These are phyloP conservation scores for Colletotrichum lini DNA, from an alignment of 2,329 filamentous ascomycete genomes.

Conservation along the genomic window DNA sequence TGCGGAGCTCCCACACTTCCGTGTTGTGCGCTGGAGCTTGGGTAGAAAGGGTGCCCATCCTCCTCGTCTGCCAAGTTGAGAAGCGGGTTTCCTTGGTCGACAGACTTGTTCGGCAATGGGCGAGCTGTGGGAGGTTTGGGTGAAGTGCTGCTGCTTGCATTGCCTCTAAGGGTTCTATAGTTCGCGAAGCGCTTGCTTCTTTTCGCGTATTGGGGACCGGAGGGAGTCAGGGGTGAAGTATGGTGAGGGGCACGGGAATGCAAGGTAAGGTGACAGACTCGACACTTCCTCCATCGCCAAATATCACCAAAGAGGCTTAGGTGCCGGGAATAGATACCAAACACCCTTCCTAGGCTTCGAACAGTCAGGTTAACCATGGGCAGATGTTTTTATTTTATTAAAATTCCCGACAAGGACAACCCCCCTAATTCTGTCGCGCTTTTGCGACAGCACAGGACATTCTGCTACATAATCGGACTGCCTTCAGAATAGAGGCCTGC, in stretches of 20 bases:
- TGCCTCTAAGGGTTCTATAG: neutral
- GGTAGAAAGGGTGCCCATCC: slow-evolving; percentile 8
- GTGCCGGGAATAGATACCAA: neutral
- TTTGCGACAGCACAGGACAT: too few relatives aligned
- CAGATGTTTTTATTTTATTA: neutral
- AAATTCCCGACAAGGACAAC: slow-evolving; percentile 2
- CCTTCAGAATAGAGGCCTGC: too few relatives aligned
- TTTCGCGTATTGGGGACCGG: neutral
- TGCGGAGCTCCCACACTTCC: slow-evolving; percentile 16
- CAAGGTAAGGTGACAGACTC: neutral
- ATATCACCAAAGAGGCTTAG: neutral
- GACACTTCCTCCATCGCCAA: neutral
- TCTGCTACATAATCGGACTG: neutral
- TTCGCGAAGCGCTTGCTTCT: neutral
- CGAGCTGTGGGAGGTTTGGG: neutral
- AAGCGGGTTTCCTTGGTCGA: slow-evolving; percentile 21
- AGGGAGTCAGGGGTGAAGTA: neutral
- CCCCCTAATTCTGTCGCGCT: slow-evolving; percentile 12
- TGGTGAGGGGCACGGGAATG: too few relatives aligned
- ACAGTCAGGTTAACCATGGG: neutral
- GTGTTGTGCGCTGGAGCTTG: slow-evolving; percentile 15
- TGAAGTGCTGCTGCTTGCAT: neutral
- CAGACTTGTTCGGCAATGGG: slow-evolving; percentile 14
- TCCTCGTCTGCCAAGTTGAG: slow-evolving; percentile 10
- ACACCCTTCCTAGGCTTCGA: slow-evolving; percentile 7